Evolutionary conservation across 257 asterid genomes (phyloP).

Genomic region (Cruciata laevipes): DNA sequence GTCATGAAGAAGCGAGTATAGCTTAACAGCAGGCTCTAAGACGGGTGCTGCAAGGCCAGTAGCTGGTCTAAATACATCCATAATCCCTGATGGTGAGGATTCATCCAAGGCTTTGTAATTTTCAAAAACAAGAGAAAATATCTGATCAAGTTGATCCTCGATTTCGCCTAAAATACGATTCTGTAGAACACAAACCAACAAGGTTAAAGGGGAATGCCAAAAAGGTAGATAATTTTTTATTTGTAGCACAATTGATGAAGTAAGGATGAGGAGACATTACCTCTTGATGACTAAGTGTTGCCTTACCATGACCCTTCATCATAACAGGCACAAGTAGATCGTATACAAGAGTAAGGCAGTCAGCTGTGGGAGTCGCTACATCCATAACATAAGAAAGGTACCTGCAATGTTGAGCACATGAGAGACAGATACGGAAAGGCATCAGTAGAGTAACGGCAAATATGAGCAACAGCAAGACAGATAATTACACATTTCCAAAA

Average conservation of each 20-base stretch:
- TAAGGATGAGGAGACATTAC: slow-evolving; percentile 16
- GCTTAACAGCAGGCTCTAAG: slow-evolving; percentile 41
- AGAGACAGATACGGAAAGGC: not conserved
- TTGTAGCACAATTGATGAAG: not conserved
- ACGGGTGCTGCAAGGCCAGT: slow-evolving; percentile 42
- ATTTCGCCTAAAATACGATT: slow-evolving; percentile 47
- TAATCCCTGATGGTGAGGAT: slow-evolving; percentile 36
- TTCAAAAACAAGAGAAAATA: slow-evolving; percentile 41
- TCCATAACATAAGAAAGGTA: slow-evolving; percentile 56
- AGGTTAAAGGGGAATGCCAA: slow-evolving; percentile 5
- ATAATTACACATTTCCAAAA: not conserved
- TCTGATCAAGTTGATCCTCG: slow-evolving; percentile 46
- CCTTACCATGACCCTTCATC: slow-evolving; percentile 39
- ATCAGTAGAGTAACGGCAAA: not conserved
- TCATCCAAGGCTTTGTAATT: slow-evolving; percentile 48
- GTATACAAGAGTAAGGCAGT: slow-evolving; percentile 35
- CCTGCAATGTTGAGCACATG: slow-evolving; percentile 23
- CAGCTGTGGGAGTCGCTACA: slow-evolving; percentile 54
- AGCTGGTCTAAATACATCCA: slow-evolving; percentile 42
- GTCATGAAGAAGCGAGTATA: slow-evolving; percentile 39
- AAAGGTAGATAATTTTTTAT: not conserved
- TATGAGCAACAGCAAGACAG: not conserved
- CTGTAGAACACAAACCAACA: slow-evolving; percentile 24
- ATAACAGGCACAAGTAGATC: slow-evolving; percentile 35
- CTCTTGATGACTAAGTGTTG: slow-evolving; percentile 50